Base-by-base conservation (phyloP, 352 stramenopile genomes). In the Globisporangium echinulatum region DNA sequence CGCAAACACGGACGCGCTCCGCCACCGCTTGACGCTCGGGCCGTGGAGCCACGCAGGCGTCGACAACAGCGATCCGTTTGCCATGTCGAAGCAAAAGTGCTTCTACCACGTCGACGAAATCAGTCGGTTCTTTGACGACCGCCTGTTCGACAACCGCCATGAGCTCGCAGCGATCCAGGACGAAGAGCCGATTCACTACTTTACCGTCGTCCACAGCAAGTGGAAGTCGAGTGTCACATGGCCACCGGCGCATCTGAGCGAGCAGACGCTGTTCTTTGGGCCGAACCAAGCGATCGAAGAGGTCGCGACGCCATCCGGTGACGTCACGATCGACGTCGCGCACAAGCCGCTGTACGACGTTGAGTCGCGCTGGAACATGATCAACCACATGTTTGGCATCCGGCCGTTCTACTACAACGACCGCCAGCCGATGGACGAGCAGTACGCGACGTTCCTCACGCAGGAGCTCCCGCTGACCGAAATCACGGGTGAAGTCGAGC, bases 51-150 rank as follows among this genome's bases (percentile, higher is more conserved):
- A 93, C 70, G 80, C 75, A 7, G 82, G 82, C 61, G 82, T 91
- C 13, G 84, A 93, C 66, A 93, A 91, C 61, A 65, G 70, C 5
- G 84, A 93, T 46, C 84, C 84, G 48, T 93, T 90, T 58, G 84
- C 81, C 10, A 61, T 70, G 61, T 87, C 79, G 17, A 93, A 93
- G 72, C 81, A 90, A 36, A 90, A 90, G 59, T 93, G 84, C 62
- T 93, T 91, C 59, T 90, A 83, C 58, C 81, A 90, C 63, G 58
- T 93, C 52, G 79, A 90, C 52, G 81, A 93, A 66, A 85, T 93
- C 64, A 89, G 76, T 51, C 81, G 84, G 50, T 93, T 90, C 76
- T 85, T 93, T 53, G 84, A 93, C 58, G 73, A 87, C 71, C 84
- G 91, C 67, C 67, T 88, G 64, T 93, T 87, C 68, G 50, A 59